Base-by-base conservation (phyloP, 371 early-diverging fungal species). In the Massospora cicadina region DNA sequence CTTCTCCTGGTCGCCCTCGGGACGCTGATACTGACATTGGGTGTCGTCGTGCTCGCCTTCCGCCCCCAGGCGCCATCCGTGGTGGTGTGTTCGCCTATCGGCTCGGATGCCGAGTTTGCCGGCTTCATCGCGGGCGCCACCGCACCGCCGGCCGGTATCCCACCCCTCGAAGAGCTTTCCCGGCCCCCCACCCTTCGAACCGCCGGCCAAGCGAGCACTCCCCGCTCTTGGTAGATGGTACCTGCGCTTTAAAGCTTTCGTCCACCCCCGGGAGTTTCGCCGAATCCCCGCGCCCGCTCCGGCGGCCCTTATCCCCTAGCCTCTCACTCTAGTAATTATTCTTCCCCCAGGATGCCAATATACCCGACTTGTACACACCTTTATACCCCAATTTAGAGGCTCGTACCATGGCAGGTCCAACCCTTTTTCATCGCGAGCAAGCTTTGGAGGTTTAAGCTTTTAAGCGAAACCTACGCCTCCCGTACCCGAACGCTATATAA, bases 1-100 rank as follows among this genome's bases (percentile, higher is more conserved):
- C 68, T 86, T 12, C 58, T 82, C 3, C 70, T 82, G 61, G 84
- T 87, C 25, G 74, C 85, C 43, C 56, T 82, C 12, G 89, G 89
- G 25, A 80, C 85, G 58, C 73, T 75, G n/a, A 65, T 84, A 33
- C 75, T 87, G 10, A 73, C 82, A 1, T 68, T 73, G 21, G 89
- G 89, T 25, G 89, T 88, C 0, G 65, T 83, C 43, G 71, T 86
- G 29, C 72, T 87, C 31, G 86, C 88, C 29, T 27, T 63, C 2
- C 12, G 63, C 7, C 63, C 63, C 21, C 43, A 63, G n/a, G 55
- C 7, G 21, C 28, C 43, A 63, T 33, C 28, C 32, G 43, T 62
- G 21, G n/a, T 30, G 12, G 10, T 29, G 5, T 24, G 24, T 30
- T 33, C 31, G 25, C 32, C 32, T 17, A 26, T 43, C 23, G 62